These are phyloP conservation scores for Sclerotinia minor DNA, from an alignment of 2,329 filamentous ascomycete genomes.

Conservation along the genomic window DNA sequence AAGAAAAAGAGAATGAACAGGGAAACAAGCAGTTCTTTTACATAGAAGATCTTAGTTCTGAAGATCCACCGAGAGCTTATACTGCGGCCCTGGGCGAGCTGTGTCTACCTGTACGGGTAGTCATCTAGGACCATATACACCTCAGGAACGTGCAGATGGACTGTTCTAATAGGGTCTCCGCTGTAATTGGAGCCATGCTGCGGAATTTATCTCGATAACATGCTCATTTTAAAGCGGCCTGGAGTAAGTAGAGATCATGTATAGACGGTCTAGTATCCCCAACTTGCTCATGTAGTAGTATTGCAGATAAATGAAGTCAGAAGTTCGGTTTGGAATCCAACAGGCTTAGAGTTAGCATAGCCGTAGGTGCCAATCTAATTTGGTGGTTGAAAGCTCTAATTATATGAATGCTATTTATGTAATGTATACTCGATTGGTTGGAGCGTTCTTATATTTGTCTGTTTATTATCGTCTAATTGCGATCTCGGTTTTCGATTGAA, in stretches of 20 bases:
- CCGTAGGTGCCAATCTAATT: neutral
- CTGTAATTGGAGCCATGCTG: neutral
- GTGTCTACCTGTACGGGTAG: neutral
- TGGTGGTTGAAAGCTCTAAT: neutral
- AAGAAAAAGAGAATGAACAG: neutral
- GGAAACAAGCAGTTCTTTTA: neutral
- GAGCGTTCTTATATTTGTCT: neutral
- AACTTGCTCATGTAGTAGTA: neutral
- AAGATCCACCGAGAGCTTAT: neutral
- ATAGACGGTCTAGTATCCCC: neutral
- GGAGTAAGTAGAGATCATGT: neutral
- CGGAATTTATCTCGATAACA: neutral
- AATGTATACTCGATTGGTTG: neutral
- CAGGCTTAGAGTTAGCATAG: too few species aligned
- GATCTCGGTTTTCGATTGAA: too few species aligned
- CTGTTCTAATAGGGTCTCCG: neutral
- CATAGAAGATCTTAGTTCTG: neutral
- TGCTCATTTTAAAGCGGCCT: neutral
- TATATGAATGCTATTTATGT: neutral
- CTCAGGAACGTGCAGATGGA: neutral
- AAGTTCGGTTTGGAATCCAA: neutral
- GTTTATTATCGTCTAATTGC: neutral
- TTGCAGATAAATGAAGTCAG: neutral
- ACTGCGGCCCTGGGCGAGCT: neutral
- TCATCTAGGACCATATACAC: neutral